phyloP scores from a whole-genome alignment of 2,329 filamentous ascomycete species.

The Fusarium secorum region DNA sequence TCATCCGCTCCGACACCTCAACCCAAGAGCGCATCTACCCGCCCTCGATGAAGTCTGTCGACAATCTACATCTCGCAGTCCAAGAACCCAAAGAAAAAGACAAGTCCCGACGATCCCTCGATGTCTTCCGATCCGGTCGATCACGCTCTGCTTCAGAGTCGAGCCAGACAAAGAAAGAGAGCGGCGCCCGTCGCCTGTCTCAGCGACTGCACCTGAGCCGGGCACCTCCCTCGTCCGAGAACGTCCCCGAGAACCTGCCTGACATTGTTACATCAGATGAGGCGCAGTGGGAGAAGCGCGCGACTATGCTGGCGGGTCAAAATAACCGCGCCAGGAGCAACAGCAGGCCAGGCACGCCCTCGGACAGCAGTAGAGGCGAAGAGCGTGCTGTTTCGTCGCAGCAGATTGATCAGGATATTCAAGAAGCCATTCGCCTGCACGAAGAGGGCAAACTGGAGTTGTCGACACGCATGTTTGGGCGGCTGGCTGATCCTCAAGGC shows the following conservation, averaged over 20 bases:
- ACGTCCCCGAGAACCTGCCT: constrained; percentile 82
- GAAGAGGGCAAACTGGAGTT: constrained; percentile 80
- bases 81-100: constrained; percentile 43
- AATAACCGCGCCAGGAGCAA: constrained; percentile 58
- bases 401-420: constrained; percentile 75
- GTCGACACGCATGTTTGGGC: constrained; percentile 86
- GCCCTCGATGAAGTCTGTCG: constrained; percentile 53
- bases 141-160: constrained; percentile 59
- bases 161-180: constrained; percentile 48
- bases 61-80: constrained; percentile 45
- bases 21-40: constrained; percentile 81
- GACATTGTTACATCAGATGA: constrained; percentile 70
- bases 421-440: constrained; percentile 94
- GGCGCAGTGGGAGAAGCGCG: constrained; percentile 89
- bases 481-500: constrained; percentile 81
- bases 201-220: constrained; percentile 74
- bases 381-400: constrained; percentile 53
- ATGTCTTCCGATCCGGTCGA: constrained; percentile 55
- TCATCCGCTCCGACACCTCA: constrained; percentile 84
- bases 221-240: constrained; percentile 68
- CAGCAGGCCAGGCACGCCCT: constrained; percentile 51
- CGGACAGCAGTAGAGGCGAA: constrained; percentile 34
- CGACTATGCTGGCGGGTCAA: constrained; percentile 82
- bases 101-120: constrained; percentile 53
- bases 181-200: constrained; percentile 62